Conservation (phyloP, 2,329 filamentous ascomycete species). For the Beauveria sp. region DNA sequence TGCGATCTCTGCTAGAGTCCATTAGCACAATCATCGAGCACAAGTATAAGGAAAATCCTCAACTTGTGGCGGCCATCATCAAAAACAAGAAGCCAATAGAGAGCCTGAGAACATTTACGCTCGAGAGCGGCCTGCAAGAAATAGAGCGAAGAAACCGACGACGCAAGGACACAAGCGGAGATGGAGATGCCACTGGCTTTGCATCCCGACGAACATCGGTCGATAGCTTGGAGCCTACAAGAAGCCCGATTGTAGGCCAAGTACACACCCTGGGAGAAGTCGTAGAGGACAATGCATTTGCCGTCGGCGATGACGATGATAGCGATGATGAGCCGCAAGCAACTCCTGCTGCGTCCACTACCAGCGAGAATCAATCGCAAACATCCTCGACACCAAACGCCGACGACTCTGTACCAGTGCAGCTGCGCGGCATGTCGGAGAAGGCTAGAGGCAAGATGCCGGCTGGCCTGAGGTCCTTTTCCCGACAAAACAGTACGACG, state of each 20-base stretch:
- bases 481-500: constrained; percentile 80
- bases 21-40: constrained; percentile 88
- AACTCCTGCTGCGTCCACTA: constrained; percentile 55
- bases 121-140: constrained; percentile 87
- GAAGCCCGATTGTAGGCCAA: constrained; percentile 17
- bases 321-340: constrained; percentile 41
- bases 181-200: constrained; percentile 41
- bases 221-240: constrained; percentile 61
- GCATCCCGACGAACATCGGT: constrained; percentile 52
- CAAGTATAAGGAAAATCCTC: constrained; percentile 72
- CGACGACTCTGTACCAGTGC: constrained; percentile 74
- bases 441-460: constrained; percentile 96
- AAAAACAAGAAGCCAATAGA: constrained; percentile 78
- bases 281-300: constrained; percentile 67
- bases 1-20: constrained; percentile 77
- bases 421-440: constrained; percentile 89
- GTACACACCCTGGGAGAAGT: constrained; percentile 24
- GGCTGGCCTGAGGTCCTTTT: constrained; percentile 72
- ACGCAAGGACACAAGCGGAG: constrained; percentile 53
- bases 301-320: constrained; percentile 64
- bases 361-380: constrained; percentile 54
- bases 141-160: constrained; percentile 71
- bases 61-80: constrained; percentile 71
- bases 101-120: constrained; percentile 75
- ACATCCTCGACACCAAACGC: constrained; percentile 60